These are phyloP conservation scores for Pascua guehoae DNA, from an alignment of 1,284 basidiomycete species.

Conservation along the genomic window DNA sequence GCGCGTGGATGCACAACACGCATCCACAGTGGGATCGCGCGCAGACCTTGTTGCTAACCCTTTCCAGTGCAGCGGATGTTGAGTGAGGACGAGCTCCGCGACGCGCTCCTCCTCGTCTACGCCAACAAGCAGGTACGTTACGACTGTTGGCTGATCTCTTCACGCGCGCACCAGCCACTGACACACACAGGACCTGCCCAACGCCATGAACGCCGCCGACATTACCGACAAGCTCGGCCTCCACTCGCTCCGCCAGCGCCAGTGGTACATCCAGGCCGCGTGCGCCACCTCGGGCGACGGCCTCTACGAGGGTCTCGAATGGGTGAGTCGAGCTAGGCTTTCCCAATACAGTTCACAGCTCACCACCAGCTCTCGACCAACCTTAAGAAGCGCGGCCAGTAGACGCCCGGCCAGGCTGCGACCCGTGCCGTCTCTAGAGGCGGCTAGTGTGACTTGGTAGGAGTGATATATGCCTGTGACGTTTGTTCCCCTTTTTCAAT, in stretches of 20 bases:
- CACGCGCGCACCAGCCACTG: not conserved
- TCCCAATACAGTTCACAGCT: not conserved
- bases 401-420: slow-evolving; percentile 3
- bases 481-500: too few relatives aligned
- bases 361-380: slow-evolving; percentile 47
- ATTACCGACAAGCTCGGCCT: slow-evolving; percentile 99
- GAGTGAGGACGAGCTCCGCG: slow-evolving; percentile 98
- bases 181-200: slow-evolving; percentile 73
- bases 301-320: slow-evolving; percentile 97
- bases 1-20: not conserved
- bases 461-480: too few relatives aligned
- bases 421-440: too few relatives aligned
- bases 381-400: slow-evolving; percentile 49
- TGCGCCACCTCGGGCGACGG: slow-evolving; percentile 99
- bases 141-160: not conserved
- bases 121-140: slow-evolving; percentile 83
- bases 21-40: not conserved
- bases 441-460: too few relatives aligned
- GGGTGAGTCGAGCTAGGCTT: slow-evolving; percentile 53
- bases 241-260: slow-evolving; percentile 92
- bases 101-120: slow-evolving; percentile 96
- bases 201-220: slow-evolving; percentile 99
- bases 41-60: not conserved
- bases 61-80: slow-evolving; percentile 85
- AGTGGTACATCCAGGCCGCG: slow-evolving; percentile 99